phyloP scores from a whole-genome alignment of 306 rosid genomes.

The Corylus americana region DNA sequence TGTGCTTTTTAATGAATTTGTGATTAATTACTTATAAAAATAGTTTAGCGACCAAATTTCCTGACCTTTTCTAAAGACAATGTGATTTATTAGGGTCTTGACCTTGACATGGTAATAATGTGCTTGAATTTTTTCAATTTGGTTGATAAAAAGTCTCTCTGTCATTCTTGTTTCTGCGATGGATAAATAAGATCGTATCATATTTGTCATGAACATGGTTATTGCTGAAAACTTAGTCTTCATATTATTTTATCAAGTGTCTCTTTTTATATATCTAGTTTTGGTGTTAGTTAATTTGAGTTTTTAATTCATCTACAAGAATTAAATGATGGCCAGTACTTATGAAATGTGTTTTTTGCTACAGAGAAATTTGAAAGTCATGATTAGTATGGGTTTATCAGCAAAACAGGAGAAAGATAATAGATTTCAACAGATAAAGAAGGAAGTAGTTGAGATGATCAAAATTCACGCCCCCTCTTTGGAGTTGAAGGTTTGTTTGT shows the following conservation, averaged over 20 bases:
- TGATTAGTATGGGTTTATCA: constrained; percentile 86
- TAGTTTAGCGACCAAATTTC: constrained; percentile 1
- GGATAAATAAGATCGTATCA: constrained; percentile 1
- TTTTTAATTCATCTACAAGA: not conserved
- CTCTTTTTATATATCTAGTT: not conserved
- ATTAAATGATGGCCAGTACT: constrained; percentile 19
- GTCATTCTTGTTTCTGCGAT: not conserved
- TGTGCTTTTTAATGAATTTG: too few relatives aligned
- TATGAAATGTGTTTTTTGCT: constrained; percentile 36
- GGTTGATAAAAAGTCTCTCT: not conserved
- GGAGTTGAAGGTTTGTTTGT: constrained; percentile 63
- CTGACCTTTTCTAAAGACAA: constrained; percentile 4
- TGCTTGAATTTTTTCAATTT: constrained; percentile 23
- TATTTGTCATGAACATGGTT: not conserved
- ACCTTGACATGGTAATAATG: constrained; percentile 21
- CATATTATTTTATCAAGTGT: not conserved
- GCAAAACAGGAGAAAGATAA: constrained; percentile 90
- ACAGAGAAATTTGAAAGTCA: constrained; percentile 90
- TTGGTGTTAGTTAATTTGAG: not conserved
- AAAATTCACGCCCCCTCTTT: constrained; percentile 50
- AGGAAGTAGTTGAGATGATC: constrained; percentile 87
- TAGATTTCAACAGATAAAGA: constrained; percentile 83
- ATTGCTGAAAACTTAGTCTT: not conserved
- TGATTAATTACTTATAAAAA: too few relatives aligned
- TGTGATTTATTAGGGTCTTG: constrained; percentile 8